Evolutionary conservation across 306 rosid genomes (phyloP).

Genomic region (Acacia crassicarpa): DNA sequence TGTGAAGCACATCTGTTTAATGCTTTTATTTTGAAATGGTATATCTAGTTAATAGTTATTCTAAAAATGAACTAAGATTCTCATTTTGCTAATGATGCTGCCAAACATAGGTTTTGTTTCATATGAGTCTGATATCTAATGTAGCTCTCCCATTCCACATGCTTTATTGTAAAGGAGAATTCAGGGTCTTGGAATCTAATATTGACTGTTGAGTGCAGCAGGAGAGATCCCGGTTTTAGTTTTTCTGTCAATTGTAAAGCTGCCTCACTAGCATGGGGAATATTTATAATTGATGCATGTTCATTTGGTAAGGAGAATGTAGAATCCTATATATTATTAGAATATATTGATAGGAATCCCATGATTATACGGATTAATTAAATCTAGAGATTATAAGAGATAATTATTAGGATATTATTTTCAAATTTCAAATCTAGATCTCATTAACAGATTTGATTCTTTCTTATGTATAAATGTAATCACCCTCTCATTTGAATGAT

Average conservation of each 20-base stretch:
- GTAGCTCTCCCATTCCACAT: background rate
- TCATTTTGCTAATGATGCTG: background rate
- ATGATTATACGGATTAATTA: too few species aligned
- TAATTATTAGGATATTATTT: too few species aligned
- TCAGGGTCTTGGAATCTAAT: background rate
- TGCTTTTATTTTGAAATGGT: background rate
- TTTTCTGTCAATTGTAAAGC: conserved; percentile 26
- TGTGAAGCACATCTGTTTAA: background rate
- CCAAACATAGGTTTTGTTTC: background rate
- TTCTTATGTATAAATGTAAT: too few species aligned
- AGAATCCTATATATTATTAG: too few species aligned
- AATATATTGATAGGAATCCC: too few species aligned
- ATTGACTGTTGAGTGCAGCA: background rate
- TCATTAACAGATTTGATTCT: too few species aligned
- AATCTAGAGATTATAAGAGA: too few species aligned
- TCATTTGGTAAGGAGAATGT: background rate
- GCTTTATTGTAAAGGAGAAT: background rate
- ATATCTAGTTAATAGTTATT: background rate
- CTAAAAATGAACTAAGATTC: background rate
- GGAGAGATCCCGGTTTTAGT: background rate
- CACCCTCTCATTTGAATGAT: too few species aligned
- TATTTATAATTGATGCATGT: background rate
- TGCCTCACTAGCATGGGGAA: background rate
- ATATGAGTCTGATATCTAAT: background rate
- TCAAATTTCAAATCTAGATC: too few species aligned